Evolutionary conservation across 208 protist genomes (phyloP), one percentile per base, ranked within the genome.

Genomic region (Porcisia hertigi): DNA sequence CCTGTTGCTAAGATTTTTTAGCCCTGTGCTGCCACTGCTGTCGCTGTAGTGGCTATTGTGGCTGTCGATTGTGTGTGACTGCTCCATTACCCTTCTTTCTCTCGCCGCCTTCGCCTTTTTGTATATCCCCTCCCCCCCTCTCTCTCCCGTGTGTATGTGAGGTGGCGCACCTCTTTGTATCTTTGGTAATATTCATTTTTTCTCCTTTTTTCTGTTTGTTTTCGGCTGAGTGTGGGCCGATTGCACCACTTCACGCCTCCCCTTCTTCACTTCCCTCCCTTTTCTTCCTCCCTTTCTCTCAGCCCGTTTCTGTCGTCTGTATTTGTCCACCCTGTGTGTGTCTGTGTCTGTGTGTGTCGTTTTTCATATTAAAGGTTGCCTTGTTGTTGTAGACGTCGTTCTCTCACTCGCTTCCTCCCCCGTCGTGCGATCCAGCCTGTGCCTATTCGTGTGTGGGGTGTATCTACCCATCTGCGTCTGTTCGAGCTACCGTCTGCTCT

Each of bases 111-210:
- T 18, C 30, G 34, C 47, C 47, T 52, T 12, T 52, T 52, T 52
- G 47, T 12, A 52, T 30, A 12, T 23, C 64, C 23, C 52, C 25
- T 78, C 14, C 23, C 1, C 30, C 18, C 52, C 23, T 20, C 18
- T 23, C 1, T 30, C 18, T 54, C 23, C 14, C 7, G 59, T 45
- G 59, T 8, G 59, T 64, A 36, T 64, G 3, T 45, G 59, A 25
- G 25, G 60, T 63, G 59, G 39, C 18, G 62, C 62, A 16, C 62
- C n/a, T 66, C 16, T 49, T 34, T 64, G 49, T 43, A 52, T 74
- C n/a, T 66, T 12, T 49, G 11, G 5, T 64, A 43, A 54, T 58
- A 52, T 74, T 47, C 65, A 60, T 80, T 45, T 80, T 78, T 64
- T 4, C 70, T 71, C 53, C 47, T 75, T 54, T 66, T 75, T 74